Conservation (phyloP, 2,329 filamentous ascomycete genomes). For the Chrysoporthe cubensis region DNA sequence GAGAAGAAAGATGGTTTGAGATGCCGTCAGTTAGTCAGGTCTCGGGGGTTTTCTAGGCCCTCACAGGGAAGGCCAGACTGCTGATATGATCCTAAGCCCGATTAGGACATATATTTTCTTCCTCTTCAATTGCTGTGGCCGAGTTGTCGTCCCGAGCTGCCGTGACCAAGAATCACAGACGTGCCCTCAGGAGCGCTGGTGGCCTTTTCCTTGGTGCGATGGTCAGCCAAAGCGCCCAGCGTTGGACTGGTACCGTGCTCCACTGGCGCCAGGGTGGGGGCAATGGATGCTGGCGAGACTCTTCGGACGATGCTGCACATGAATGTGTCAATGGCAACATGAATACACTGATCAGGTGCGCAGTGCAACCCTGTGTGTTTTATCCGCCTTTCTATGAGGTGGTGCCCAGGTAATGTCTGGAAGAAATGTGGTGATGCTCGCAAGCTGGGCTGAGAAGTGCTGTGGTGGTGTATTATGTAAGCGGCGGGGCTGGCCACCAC, state of each 20-base stretch:
- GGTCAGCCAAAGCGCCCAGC: background rate
- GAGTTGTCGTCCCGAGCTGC: background rate
- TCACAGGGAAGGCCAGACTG: background rate
- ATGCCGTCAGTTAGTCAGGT: background rate
- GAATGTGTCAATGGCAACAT: too few relatives aligned
- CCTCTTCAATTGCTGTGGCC: background rate
- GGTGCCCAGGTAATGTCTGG: too few relatives aligned
- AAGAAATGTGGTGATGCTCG: too few relatives aligned
- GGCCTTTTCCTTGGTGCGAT: background rate
- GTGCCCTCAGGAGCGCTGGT: background rate
- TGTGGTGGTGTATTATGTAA: background rate
- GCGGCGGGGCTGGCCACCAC: background rate
- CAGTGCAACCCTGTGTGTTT: too few relatives aligned
- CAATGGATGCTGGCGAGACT: slow-evolving; percentile 5
- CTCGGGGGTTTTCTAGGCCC: background rate
- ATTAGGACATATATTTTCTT: background rate
- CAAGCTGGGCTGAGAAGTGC: background rate
- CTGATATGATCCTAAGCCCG: background rate
- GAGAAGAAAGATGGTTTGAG: background rate
- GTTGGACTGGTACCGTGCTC: background rate
- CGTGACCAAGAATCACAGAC: background rate
- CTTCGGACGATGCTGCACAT: background rate
- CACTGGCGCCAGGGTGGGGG: slow-evolving; percentile 2
- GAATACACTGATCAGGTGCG: too few relatives aligned
- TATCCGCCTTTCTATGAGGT: too few relatives aligned